Conservation (phyloP, 345 rosid genomes). For the Rhodamnia rubescens region DNA sequence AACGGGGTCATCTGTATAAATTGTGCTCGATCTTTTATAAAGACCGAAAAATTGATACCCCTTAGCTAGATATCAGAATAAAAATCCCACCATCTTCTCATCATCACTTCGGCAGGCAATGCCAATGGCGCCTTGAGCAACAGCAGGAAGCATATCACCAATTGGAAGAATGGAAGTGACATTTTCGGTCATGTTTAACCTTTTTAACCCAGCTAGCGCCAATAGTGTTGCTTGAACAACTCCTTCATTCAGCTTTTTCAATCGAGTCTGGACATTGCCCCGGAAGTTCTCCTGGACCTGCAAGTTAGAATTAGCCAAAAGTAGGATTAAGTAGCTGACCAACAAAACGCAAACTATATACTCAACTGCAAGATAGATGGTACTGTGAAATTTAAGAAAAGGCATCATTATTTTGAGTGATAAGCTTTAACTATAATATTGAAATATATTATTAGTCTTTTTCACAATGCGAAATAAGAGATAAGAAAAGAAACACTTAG, state of each 20-base stretch:
- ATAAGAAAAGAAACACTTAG: background rate
- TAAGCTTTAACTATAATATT: background rate
- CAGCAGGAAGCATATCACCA: constrained; percentile 98
- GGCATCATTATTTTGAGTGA: background rate
- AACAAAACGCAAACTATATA: background rate
- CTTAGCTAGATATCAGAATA: background rate
- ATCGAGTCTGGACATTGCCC: constrained; percentile 92
- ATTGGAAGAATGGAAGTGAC: constrained; percentile 65
- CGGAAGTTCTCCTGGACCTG: constrained; percentile 89
- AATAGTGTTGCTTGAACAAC: constrained; percentile 79
- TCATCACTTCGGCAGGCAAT: constrained; percentile 83
- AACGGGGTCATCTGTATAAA: background rate
- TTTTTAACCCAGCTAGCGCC: constrained; percentile 94
- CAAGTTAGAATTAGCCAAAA: constrained; percentile 8
- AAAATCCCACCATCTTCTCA: constrained; percentile 65
- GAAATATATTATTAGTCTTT: background rate
- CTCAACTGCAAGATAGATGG: background rate
- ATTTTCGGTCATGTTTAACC: constrained; percentile 81
- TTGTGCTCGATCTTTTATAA: background rate
- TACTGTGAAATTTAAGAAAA: background rate
- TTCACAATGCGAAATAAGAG: background rate
- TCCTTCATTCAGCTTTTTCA: constrained; percentile 80
- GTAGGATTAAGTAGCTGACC: background rate
- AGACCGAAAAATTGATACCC: background rate
- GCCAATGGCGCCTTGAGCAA: constrained; percentile 99